Evolutionary conservation across 1,284 basidiomycete genomes (phyloP).

Genomic region (Rugiboletus extremiorientalis): DNA sequence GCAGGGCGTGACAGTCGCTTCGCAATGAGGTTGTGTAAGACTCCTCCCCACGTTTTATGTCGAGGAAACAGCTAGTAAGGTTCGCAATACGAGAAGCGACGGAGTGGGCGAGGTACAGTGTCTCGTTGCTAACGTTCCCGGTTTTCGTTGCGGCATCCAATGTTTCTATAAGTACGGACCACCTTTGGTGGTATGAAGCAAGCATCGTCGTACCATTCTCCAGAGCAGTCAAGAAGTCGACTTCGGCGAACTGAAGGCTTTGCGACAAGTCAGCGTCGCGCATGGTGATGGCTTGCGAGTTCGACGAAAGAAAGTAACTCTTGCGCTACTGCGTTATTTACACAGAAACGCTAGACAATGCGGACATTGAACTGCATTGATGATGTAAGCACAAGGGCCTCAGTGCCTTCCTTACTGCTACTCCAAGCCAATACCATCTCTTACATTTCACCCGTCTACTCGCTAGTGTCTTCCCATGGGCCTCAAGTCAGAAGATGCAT

Average conservation of each 20-base stretch:
- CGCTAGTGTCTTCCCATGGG: too few relatives aligned
- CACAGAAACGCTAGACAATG: too few relatives aligned
- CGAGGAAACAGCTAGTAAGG: constrained; percentile 6
- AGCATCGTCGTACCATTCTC: not conserved
- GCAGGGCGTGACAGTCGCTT: constrained; percentile 7
- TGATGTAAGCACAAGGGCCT: not conserved
- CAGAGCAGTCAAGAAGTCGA: constrained; percentile 5
- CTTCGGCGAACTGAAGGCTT: constrained; percentile 1
- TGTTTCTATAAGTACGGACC: not conserved
- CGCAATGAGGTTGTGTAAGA: not conserved
- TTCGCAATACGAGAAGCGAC: constrained; percentile 12
- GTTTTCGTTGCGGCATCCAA: not conserved
- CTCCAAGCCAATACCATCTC: too few relatives aligned
- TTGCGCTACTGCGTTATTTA: too few relatives aligned
- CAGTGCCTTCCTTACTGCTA: too few relatives aligned
- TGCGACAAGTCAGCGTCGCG: too few relatives aligned
- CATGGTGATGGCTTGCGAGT: too few relatives aligned
- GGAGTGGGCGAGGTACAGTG: not conserved
- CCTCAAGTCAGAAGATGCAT: not conserved
- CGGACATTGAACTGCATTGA: constrained; percentile 12
- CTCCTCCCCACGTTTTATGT: constrained; percentile 3
- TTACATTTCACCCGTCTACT: not conserved
- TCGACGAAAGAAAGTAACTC: too few relatives aligned
- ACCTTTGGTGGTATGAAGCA: constrained; percentile 2
- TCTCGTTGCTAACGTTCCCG: not conserved